Base-by-base conservation (phyloP, 345 rosid genomes). In the Gossypioides kirkii region DNA sequence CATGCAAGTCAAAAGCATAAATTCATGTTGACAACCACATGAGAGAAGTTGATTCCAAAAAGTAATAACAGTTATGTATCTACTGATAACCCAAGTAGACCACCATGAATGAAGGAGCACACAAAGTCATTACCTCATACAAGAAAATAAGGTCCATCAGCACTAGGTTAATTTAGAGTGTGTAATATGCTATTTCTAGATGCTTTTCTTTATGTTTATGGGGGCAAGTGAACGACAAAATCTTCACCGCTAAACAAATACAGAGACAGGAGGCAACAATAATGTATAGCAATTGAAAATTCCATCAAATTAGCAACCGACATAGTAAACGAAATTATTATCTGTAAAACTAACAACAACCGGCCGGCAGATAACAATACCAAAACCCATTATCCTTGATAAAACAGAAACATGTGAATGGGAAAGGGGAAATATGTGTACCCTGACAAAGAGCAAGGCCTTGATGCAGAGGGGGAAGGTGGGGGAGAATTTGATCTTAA, bases 391-490 rank as follows among this genome's bases (percentile, higher is more conserved):
- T 23, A 45, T 73, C 25, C 17, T 43, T 45, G 43, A 43, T 16
- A 12, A 23, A 61, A 26, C 75, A 73, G 61, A 73, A 59, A 47
- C 23, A 47, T 26, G 17, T 49, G 20, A 47, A n/a, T 53, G 14
- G 46, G 17, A 54, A 70, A 58, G 54, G 61, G 69, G 66, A 43
- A 73, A 18, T 17, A 80, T 76, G 52, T 78, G 71, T 84, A 91
- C 98, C 96, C 85, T 77, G 94, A 80, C 50, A 83, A 82, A 79
- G 94, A 85, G 8, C 80, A 89, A 50, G 89, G 79, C 83, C 82
- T 87, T 54, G 95, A 88, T 52, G 79, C 86, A 69, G 94, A 87
- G 42, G 74, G 94, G 60, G 94, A 86, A 43, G 74, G 89, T 28
- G 60, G n/a, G n/a, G 80, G 84, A 74, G 97, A 89, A 74, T 81